These are phyloP conservation scores for Colletotrichum sp. DNA, from an alignment of 2,329 filamentous ascomycete genomes.

Conservation along the genomic window DNA sequence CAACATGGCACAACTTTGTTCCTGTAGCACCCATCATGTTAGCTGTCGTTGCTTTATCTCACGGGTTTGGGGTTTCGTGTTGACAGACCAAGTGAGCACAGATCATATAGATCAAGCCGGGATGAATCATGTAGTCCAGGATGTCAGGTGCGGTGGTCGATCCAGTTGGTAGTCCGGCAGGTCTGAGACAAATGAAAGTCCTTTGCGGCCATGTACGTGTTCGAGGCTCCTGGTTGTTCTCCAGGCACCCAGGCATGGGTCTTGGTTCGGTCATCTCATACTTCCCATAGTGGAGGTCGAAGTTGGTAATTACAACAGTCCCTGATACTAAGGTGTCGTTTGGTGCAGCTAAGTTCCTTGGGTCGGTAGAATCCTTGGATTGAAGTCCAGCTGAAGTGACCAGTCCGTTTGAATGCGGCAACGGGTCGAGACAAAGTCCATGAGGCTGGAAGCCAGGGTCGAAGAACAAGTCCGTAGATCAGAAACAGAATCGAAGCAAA, in stretches of 20 bases:
- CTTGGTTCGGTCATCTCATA: neutral
- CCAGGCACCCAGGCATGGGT: neutral
- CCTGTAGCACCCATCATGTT: slow-evolving; percentile 42
- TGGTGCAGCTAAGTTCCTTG: neutral
- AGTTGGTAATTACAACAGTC: neutral
- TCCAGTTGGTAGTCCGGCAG: neutral
- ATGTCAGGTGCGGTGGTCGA: neutral
- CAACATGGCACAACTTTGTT: slow-evolving; percentile 62
- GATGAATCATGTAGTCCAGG: neutral
- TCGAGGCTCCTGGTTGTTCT: neutral
- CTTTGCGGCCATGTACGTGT: neutral
- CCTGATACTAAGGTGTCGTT: neutral
- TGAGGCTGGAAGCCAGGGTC: no score
- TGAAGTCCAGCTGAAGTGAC: neutral
- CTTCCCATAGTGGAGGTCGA: neutral
- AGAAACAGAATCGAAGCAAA: slow-evolving; percentile 1
- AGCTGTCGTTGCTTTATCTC: slow-evolving; percentile 29
- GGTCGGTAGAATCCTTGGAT: neutral
- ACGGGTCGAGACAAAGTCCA: neutral
- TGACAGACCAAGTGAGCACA: slow-evolving; percentile 39
- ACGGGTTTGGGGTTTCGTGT: slow-evolving; percentile 22
- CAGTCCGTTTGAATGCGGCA: neutral
- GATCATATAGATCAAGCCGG: slow-evolving; percentile 10
- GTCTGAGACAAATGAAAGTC: neutral
- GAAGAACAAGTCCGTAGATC: neutral